These are phyloP conservation scores for Ceratocystis colombiana DNA, from an alignment of 2,329 filamentous ascomycete species.

Conservation along the genomic window DNA sequence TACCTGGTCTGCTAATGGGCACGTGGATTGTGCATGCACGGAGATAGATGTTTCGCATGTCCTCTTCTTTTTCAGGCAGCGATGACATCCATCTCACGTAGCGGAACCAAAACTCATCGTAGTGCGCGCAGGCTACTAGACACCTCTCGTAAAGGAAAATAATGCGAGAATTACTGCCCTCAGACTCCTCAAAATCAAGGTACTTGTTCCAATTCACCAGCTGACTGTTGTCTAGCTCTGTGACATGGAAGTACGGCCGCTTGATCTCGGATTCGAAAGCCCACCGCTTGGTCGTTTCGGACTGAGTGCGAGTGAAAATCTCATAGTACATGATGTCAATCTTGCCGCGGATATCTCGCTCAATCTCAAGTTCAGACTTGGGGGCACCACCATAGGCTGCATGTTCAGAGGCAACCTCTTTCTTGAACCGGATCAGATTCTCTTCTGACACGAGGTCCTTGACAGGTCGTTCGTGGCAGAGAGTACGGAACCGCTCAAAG, in stretches of 20 bases:
- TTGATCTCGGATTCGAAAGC: slow-evolving; percentile 92
- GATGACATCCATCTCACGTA: slow-evolving; percentile 89
- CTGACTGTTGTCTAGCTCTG: slow-evolving; percentile 76
- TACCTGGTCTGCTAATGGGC: slow-evolving; percentile 71
- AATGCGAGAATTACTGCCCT: slow-evolving; percentile 64
- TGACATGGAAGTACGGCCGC: slow-evolving; percentile 92
- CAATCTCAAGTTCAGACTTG: slow-evolving; percentile 66
- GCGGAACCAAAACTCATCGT: slow-evolving; percentile 97
- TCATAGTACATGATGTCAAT: slow-evolving; percentile 74
- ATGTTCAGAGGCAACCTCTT: slow-evolving; percentile 60
- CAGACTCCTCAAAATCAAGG: slow-evolving; percentile 84
- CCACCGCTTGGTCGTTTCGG: slow-evolving; percentile 86
- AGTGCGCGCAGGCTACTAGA: slow-evolving; percentile 82
- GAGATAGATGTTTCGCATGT: slow-evolving; percentile 84
- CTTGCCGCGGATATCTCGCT: slow-evolving; percentile 69
- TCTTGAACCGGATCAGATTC: slow-evolving; percentile 55
- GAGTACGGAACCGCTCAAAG: slow-evolving; percentile 76
- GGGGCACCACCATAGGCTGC: slow-evolving; percentile 42
- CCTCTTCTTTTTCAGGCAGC: slow-evolving; percentile 71
- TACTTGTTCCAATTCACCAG: slow-evolving; percentile 91
- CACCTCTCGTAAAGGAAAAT: slow-evolving; percentile 89
- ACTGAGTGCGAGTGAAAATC: slow-evolving; percentile 68
- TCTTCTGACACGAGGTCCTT: slow-evolving; percentile 61
- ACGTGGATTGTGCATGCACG: slow-evolving; percentile 77
- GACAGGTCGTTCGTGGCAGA: slow-evolving; percentile 63